phyloP scores from a whole-genome alignment of 179 eudicot species.

The Spinacia oleracea region DNA sequence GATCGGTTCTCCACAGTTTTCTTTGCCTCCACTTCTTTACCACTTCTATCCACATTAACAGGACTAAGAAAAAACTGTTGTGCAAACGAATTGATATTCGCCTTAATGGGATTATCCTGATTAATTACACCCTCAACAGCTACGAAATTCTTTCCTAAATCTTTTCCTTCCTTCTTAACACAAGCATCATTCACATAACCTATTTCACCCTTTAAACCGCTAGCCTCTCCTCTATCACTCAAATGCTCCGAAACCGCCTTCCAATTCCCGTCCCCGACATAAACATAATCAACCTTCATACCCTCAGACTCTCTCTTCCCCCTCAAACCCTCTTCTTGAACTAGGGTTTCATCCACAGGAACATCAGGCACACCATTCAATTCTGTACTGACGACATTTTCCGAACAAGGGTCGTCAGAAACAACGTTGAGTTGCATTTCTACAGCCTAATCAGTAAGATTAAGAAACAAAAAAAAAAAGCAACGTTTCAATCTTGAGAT shows the following conservation, averaged over 20 bases:
- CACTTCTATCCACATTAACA: constrained; percentile 4
- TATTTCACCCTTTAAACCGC: constrained; percentile 6
- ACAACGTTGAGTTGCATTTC: constrained; percentile 10
- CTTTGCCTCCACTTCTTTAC: constrained; percentile 6
- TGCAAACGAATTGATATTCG: constrained; percentile 11
- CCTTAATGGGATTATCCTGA: neutral
- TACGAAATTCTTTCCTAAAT: neutral
- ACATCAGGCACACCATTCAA: neutral
- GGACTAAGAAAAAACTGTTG: neutral
- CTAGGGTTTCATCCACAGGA: constrained; percentile 9
- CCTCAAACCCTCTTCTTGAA: constrained; percentile 3
- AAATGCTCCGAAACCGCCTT: neutral
- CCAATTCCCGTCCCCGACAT: neutral
- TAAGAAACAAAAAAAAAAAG: neutral
- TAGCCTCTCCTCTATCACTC: constrained; percentile 4
- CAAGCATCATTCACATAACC: constrained; percentile 2
- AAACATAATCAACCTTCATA: neutral
- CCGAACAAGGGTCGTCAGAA: neutral
- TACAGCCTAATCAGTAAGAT: neutral
- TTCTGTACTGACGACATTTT: constrained; percentile 1
- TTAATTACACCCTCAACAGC: constrained; percentile 16
- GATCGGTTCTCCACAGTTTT: neutral
- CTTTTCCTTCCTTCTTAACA: neutral
- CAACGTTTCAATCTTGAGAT: neutral
- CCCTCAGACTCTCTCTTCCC: neutral